Conservation (phyloP, 129 eudicot genomes). For the Centaurea solstitialis region DNA sequence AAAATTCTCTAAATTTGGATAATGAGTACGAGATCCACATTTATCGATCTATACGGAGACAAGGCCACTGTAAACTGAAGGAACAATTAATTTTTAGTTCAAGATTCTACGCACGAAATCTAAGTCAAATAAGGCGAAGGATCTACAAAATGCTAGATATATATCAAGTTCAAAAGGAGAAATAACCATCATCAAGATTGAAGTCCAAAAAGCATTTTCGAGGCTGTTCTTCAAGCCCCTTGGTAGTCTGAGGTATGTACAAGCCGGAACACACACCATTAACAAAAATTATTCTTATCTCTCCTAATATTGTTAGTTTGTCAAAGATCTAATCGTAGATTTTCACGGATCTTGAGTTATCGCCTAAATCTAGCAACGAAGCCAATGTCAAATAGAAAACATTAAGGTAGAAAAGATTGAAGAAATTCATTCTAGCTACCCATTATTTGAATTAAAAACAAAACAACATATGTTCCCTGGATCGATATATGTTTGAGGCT, state of each 20-base stretch:
- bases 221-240: too few relatives aligned
- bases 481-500: background rate
- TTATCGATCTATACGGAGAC: background rate
- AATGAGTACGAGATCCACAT: background rate
- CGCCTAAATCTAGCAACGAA: background rate
- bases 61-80: background rate
- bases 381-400: too few relatives aligned
- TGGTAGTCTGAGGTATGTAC: too few relatives aligned
- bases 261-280: too few relatives aligned
- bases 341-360: background rate
- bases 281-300: background rate
- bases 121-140: background rate
- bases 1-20: background rate
- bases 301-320: background rate
- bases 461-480: background rate
- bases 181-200: background rate
- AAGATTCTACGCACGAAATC: background rate
- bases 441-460: background rate
- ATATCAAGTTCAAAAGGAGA: background rate
- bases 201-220: background rate
- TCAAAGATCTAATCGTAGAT: background rate
- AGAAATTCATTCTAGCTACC: background rate
- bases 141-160: background rate
- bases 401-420: too few relatives aligned
- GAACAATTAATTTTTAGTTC: background rate